phyloP scores from a whole-genome alignment of 2,329 filamentous ascomycete genomes.

The Penicillium sp. region DNA sequence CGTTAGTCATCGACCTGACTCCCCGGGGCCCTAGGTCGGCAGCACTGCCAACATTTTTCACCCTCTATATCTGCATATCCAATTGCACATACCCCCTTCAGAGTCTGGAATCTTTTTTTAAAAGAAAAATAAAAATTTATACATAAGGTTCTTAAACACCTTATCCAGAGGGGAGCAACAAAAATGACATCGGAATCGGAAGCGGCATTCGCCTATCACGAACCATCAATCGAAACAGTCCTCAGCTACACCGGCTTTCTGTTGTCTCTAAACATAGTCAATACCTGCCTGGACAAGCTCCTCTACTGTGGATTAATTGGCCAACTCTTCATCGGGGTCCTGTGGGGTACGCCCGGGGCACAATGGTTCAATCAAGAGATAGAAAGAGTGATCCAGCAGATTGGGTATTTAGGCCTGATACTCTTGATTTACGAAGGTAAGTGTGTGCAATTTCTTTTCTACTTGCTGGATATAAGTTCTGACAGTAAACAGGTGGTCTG shows the following conservation, averaged over 20 bases:
- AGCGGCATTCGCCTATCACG: constrained; percentile 56
- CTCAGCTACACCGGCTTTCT: constrained; percentile 62
- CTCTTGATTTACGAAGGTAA: constrained; percentile 68
- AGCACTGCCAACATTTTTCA: too few species aligned
- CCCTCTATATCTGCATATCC: background rate
- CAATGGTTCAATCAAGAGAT: constrained; percentile 55
- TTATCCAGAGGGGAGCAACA: background rate
- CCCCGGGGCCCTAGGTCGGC: too few species aligned
- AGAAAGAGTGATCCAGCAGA: constrained; percentile 58
- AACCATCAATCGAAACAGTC: constrained; percentile 59
- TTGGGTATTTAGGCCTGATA: constrained; percentile 73
- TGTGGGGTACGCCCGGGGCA: constrained; percentile 66
- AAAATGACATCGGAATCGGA: constrained; percentile 4
- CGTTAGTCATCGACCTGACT: background rate
- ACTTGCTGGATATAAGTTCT: background rate
- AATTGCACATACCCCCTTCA: background rate
- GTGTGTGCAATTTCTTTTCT: background rate
- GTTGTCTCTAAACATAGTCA: constrained; percentile 59
- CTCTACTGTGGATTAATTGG: constrained; percentile 71
- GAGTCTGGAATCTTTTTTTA: background rate
- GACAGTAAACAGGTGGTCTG: constrained; percentile 22
- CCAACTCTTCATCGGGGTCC: constrained; percentile 67
- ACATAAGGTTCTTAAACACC: background rate
- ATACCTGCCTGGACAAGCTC: constrained; percentile 56
- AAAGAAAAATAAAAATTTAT: too few species aligned